phyloP scores from a whole-genome alignment of 169 alveolate species.

The Fabrea salina region DNA sequence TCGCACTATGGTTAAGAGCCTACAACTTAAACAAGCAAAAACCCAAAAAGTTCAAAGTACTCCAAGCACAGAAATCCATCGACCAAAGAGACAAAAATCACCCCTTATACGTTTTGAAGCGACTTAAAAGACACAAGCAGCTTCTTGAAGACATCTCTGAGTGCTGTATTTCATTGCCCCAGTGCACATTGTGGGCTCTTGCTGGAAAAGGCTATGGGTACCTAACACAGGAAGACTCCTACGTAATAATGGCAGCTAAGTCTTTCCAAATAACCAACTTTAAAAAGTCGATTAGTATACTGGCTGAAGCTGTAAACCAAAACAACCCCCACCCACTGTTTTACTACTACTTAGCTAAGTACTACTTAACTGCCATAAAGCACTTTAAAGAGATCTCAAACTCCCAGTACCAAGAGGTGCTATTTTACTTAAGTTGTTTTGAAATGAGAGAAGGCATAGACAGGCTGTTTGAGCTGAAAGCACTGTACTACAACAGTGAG shows the following conservation, averaged over 20 bases:
- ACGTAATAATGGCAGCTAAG: conserved; percentile 14
- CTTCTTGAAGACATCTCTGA: not conserved
- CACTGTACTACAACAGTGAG: not conserved
- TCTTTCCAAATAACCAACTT: conserved; percentile 8
- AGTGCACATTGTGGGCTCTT: not conserved
- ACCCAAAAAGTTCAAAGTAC: conserved; percentile 2
- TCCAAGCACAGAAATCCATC: conserved; percentile 18
- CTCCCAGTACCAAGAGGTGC: not conserved
- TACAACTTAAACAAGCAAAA: not conserved
- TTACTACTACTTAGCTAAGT: conserved; percentile 9
- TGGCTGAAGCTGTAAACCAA: not conserved
- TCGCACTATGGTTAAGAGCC: not conserved
- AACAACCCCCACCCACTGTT: not conserved
- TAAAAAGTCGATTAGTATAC: not conserved
- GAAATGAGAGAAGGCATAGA: not conserved
- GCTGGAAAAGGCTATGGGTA: conserved; percentile 22
- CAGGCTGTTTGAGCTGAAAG: conserved; percentile 6
- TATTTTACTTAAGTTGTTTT: not conserved
- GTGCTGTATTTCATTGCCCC: not conserved
- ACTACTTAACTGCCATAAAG: not conserved
- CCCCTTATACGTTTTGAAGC: conserved; percentile 22
- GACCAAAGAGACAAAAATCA: conserved; percentile 27
- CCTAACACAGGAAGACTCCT: not conserved
- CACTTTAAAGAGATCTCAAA: not conserved
- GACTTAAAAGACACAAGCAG: conserved; percentile 3